Evolutionary conservation across 2,329 filamentous ascomycete genomes (phyloP).

Genomic region (Onygenales sp.): DNA sequence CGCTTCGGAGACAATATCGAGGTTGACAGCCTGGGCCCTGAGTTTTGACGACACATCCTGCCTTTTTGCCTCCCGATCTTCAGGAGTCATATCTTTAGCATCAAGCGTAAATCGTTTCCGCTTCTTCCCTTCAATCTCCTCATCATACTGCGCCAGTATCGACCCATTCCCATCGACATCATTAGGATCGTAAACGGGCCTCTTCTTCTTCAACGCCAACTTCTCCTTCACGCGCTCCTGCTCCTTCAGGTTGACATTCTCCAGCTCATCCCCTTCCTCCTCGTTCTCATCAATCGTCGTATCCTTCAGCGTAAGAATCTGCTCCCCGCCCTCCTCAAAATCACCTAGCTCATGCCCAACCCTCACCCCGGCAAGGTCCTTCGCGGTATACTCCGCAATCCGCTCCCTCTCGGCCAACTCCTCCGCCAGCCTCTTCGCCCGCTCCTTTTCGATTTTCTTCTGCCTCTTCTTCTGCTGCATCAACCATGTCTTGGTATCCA

Average conservation of each 20-base stretch:
- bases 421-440: slow-evolving; percentile 60
- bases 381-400: slow-evolving; percentile 67
- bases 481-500: slow-evolving; percentile 80
- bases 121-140: slow-evolving; percentile 88
- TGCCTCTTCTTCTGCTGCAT: slow-evolving; percentile 85
- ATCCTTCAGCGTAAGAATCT: slow-evolving; percentile 92
- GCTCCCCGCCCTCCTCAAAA: slow-evolving; percentile 70
- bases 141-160: slow-evolving; percentile 86
- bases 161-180: slow-evolving; percentile 52
- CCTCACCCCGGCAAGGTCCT: slow-evolving; percentile 80
- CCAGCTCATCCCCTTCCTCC: slow-evolving; percentile 79
- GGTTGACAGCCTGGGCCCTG: slow-evolving; percentile 61
- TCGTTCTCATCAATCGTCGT: slow-evolving; percentile 74
- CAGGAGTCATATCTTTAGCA: slow-evolving; percentile 59
- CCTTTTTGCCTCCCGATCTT: slow-evolving; percentile 50
- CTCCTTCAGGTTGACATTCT: slow-evolving; percentile 34
- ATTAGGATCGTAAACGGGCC: slow-evolving; percentile 78
- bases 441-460: slow-evolving; percentile 71
- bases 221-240: slow-evolving; percentile 48
- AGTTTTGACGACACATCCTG: slow-evolving; percentile 47
- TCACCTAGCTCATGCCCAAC: slow-evolving; percentile 78
- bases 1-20: slow-evolving; percentile 57
- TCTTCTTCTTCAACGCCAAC: slow-evolving; percentile 81
- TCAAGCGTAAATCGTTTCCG: slow-evolving; percentile 80
- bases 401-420: slow-evolving; percentile 70